Percentiles rank a stretch among this genome's conserved stretches.
Conservation (phyloP, 2,329 filamentous ascomycete genomes). For the Alternaria sp. region DNA sequence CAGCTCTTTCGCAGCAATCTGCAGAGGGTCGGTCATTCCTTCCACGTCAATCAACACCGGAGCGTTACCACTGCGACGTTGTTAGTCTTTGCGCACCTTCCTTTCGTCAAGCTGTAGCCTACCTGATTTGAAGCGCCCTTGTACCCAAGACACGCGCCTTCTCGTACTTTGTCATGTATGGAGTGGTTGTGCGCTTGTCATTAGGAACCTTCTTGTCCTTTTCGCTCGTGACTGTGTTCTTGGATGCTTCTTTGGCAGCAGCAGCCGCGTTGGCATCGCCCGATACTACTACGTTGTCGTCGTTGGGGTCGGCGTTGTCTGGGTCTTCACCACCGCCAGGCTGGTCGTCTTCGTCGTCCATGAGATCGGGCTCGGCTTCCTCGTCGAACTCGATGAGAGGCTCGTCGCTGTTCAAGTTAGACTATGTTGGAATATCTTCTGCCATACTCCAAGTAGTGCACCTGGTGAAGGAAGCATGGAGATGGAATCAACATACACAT, state of each 20-base stretch:
- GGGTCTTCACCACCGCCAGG: constrained; percentile 47
- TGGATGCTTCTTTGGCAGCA: constrained; percentile 50
- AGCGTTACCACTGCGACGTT: constrained; percentile 81
- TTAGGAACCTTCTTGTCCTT: constrained; percentile 88
- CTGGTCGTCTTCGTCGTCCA: constrained; percentile 68
- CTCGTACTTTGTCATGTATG: constrained; percentile 99
- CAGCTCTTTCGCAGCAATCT: constrained; percentile 97
- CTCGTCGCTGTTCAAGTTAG: constrained; percentile 46
- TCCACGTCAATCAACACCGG: constrained; percentile 96
- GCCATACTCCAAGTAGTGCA: constrained; percentile 11
- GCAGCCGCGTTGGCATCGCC: constrained; percentile 63
- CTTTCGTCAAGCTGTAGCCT: constrained; percentile 38
- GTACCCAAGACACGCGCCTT: constrained; percentile 91
- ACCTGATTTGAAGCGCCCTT: constrained; percentile 95
- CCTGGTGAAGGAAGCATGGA: not conserved
- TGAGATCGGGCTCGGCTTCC: constrained; percentile 70
- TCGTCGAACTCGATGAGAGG: constrained; percentile 61
- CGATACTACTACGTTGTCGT: constrained; percentile 55
- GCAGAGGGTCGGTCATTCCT: constrained; percentile 95
- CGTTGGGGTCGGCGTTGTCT: constrained; percentile 41
- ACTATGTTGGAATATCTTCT: not conserved
- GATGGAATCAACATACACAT: constrained; percentile 35
- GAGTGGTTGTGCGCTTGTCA: constrained; percentile 88
- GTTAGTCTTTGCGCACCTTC: constrained; percentile 22
- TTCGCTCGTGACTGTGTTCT: constrained; percentile 65